Evolutionary conservation across 306 rosid genomes (phyloP).

Genomic region (Acacia acuminata): DNA sequence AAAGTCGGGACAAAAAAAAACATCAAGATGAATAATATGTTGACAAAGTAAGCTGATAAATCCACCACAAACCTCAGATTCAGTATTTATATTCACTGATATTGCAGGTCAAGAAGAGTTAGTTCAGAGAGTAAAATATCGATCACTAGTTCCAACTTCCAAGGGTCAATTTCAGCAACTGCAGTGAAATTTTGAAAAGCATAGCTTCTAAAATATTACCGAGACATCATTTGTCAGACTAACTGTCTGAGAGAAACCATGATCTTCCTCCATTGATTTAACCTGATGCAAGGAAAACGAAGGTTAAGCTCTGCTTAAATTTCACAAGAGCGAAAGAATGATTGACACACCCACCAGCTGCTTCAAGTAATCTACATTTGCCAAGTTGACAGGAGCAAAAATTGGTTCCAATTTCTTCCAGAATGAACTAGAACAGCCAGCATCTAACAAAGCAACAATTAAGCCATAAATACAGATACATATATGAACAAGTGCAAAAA

Average conservation of each 20-base stretch:
- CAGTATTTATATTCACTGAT: background rate
- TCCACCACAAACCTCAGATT: background rate
- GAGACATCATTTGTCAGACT: constrained; percentile 43
- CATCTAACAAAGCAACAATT: constrained; percentile 50
- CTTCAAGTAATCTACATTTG: constrained; percentile 56
- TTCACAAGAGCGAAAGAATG: constrained; percentile 25
- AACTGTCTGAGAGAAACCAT: constrained; percentile 46
- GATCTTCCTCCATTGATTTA: constrained; percentile 54
- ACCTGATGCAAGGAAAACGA: constrained; percentile 45
- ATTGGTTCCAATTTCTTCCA: constrained; percentile 79
- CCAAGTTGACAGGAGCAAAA: constrained; percentile 61
- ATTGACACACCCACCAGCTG: constrained; percentile 57
- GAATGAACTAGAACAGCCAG: constrained; percentile 69
- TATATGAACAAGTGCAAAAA: constrained; percentile 14
- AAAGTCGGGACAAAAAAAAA: background rate
- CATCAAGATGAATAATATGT: background rate
- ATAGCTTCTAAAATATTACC: constrained; percentile 45
- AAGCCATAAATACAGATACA: constrained; percentile 10
- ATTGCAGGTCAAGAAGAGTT: background rate
- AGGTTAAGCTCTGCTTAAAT: constrained; percentile 27
- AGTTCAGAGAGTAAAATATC: constrained; percentile 5
- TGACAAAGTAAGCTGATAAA: background rate
- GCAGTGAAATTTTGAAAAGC: constrained; percentile 18
- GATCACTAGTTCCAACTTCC: background rate
- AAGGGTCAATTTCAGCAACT: constrained; percentile 2